These are phyloP conservation scores for Epicoccum nigrum DNA, from an alignment of 2,329 filamentous ascomycete genomes.

Conservation along the genomic window DNA sequence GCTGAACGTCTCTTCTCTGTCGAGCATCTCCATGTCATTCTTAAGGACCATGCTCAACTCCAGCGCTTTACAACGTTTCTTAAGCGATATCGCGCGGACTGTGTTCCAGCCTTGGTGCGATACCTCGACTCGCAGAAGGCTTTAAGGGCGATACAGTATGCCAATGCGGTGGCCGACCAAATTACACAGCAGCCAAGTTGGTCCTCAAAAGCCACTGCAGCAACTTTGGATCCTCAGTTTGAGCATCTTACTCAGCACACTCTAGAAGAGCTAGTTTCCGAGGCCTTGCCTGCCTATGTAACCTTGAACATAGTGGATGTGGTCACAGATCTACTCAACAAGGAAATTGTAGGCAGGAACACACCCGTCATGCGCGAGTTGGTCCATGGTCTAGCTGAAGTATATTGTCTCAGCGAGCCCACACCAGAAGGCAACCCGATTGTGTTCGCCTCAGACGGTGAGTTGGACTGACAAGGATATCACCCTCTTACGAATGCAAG, in stretches of 20 bases:
- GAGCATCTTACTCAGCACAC: slow-evolving; percentile 65
- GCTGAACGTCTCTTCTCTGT: slow-evolving; percentile 68
- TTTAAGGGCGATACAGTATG: slow-evolving; percentile 69
- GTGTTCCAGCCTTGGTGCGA: slow-evolving; percentile 68
- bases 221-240: slow-evolving; percentile 62
- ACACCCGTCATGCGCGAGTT: slow-evolving; percentile 66
- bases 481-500: not conserved
- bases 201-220: slow-evolving; percentile 27
- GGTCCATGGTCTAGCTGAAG: slow-evolving; percentile 73
- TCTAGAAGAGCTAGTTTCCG: slow-evolving; percentile 65
- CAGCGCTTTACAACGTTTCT: slow-evolving; percentile 70
- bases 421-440: slow-evolving; percentile 73
- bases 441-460: slow-evolving; percentile 74
- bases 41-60: slow-evolving; percentile 65
- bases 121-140: slow-evolving; percentile 74
- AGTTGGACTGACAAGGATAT: not conserved
- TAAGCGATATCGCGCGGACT: slow-evolving; percentile 62
- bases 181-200: slow-evolving; percentile 56
- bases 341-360: slow-evolving; percentile 68
- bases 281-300: slow-evolving; percentile 73
- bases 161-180: slow-evolving; percentile 67
- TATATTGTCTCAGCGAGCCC: slow-evolving; percentile 76
- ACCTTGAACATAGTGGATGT: slow-evolving; percentile 69
- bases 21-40: slow-evolving; percentile 67
- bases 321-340: slow-evolving; percentile 69